A percentile compares a stretch with the other conserved stretches of the same genome.
Evolutionary conservation across 805 yeast genomes (phyloP).

Genomic region (Jamesozyma jinghongensis): DNA sequence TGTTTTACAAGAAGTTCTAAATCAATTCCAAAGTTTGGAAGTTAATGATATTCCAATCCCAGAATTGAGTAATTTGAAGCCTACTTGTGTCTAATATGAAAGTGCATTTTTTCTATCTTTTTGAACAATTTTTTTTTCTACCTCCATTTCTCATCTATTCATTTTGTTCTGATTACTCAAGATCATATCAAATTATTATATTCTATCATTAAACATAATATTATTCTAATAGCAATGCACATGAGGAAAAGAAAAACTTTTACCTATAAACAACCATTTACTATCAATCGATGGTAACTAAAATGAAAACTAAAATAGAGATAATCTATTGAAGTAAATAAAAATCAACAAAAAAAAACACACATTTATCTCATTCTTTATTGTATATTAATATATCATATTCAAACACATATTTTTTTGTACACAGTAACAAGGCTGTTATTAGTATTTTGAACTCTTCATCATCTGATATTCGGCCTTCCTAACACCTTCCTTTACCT

Average conservation of each 20-base stretch:
- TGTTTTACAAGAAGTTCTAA: slow-evolving; percentile 32
- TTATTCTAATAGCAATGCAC: not conserved
- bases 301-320: not conserved
- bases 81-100: slow-evolving; percentile 13
- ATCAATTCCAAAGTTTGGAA: slow-evolving; percentile 32
- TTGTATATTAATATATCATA: slow-evolving; percentile 4
- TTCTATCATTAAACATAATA: not conserved
- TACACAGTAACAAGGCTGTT: not conserved
- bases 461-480: slow-evolving; percentile 38
- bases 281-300: too few species aligned
- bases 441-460: slow-evolving; percentile 40
- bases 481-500: slow-evolving; percentile 49
- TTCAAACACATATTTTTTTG: slow-evolving; percentile 2
- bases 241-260: not conserved
- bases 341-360: not conserved
- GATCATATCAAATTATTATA: not conserved
- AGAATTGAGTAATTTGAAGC: slow-evolving; percentile 30
- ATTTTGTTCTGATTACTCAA: not conserved
- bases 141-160: not conserved
- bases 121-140: not conserved
- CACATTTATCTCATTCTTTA: not conserved
- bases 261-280: not conserved
- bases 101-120: not conserved
- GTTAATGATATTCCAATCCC: slow-evolving; percentile 36
- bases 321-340: not conserved